Evolutionary conservation across 2,329 filamentous ascomycete genomes (phyloP).

Genomic region (Aspergillus ustus): DNA sequence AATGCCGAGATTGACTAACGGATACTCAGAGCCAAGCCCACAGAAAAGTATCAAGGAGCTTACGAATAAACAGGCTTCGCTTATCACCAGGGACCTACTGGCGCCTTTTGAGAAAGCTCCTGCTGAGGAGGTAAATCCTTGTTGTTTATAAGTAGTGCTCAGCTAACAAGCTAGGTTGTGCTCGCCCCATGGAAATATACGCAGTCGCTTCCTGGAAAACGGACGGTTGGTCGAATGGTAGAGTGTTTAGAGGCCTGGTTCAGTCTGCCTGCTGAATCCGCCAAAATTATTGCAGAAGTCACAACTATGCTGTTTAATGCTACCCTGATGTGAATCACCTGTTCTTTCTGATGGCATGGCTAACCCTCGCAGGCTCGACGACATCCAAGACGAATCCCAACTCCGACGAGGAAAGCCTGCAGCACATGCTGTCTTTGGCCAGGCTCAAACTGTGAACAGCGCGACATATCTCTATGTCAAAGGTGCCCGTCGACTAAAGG

Average conservation of each 20-base stretch:
- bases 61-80: not conserved
- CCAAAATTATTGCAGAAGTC: not conserved
- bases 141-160: too few species aligned
- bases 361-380: constrained; percentile 38
- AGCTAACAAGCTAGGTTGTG: not conserved
- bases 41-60: not conserved
- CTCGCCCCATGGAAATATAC: constrained; percentile 15
- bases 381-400: constrained; percentile 50
- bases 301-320: constrained; percentile 12
- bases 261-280: not conserved
- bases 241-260: constrained; percentile 12
- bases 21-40: not conserved
- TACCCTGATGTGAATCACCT: constrained; percentile 5
- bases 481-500: constrained; percentile 24
- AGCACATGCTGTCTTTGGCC: constrained; percentile 50
- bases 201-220: constrained; percentile 15
- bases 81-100: not conserved
- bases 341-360: not conserved
- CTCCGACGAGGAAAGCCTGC: constrained; percentile 49
- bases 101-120: constrained; percentile 4
- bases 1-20: not conserved
- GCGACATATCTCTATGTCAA: constrained; percentile 48
- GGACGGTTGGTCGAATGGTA: constrained; percentile 12
- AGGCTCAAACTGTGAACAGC: constrained; percentile 51
- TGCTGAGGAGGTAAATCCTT: not conserved